These are phyloP conservation scores for Pittosporum tobira DNA, from an alignment of 129 eudicot species.

Conservation along the genomic window DNA sequence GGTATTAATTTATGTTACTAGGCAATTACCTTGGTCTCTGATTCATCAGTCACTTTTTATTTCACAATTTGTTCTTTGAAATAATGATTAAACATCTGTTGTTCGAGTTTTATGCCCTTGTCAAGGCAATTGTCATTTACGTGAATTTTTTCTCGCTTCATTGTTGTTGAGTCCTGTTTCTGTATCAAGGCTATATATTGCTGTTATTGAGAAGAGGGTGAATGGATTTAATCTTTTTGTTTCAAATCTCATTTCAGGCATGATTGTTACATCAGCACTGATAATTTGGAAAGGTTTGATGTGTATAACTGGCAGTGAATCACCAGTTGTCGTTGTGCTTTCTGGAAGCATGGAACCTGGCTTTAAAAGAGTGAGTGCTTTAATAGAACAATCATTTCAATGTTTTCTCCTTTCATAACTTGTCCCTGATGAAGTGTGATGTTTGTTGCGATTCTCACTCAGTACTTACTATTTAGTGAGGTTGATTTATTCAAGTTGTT, in stretches of 20 bases:
- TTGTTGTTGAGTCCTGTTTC: too few relatives aligned
- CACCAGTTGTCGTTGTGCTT: constrained; percentile 94
- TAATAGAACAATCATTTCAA: not conserved
- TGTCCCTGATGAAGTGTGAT: too few relatives aligned
- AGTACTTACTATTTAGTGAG: not conserved
- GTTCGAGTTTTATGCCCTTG: too few relatives aligned
- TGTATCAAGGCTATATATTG: too few relatives aligned
- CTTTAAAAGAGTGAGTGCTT: constrained; percentile 68
- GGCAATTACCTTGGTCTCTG: too few relatives aligned
- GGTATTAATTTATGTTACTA: too few relatives aligned
- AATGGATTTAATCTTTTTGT: constrained; percentile 70
- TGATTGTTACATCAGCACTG: constrained; percentile 88
- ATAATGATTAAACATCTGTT: too few relatives aligned
- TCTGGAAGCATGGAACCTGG: constrained; percentile 97
- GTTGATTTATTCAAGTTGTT: not conserved
- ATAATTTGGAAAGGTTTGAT: constrained; percentile 92
- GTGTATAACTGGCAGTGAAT: constrained; percentile 93
- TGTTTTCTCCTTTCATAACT: not conserved
- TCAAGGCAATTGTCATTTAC: too few relatives aligned
- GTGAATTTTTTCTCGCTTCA: too few relatives aligned
- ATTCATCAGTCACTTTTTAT: too few relatives aligned
- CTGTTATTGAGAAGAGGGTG: constrained; percentile 31
- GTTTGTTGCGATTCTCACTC: too few relatives aligned
- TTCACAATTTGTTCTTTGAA: too few relatives aligned
- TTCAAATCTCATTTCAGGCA: constrained; percentile 73